Percentiles rank a stretch among this genome's conserved stretches.
These are phyloP conservation scores for Solanum pimpinellifolium DNA, from an alignment of 257 asterid genomes.

Conservation along the genomic window DNA sequence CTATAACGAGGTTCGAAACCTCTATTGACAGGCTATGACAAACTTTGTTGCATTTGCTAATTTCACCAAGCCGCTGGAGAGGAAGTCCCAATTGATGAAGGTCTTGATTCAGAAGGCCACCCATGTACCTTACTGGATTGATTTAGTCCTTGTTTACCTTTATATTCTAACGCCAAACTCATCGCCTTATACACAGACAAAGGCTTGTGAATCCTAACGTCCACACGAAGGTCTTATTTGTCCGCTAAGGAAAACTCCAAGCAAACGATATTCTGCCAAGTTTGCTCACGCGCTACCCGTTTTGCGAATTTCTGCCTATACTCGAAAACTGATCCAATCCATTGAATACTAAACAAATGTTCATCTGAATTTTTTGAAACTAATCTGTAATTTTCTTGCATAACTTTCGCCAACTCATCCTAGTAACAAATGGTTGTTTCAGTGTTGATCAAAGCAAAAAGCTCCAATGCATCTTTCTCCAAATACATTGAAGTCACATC, in stretches of 20 bases:
- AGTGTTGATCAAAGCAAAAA: neutral
- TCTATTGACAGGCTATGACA: neutral
- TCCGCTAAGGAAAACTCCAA: neutral
- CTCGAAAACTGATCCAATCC: neutral
- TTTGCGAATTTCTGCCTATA: neutral
- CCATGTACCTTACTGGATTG: neutral
- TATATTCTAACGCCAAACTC: neutral
- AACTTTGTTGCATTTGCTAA: neutral
- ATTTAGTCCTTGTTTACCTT: neutral
- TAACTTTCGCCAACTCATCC: neutral
- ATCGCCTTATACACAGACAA: neutral
- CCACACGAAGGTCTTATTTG: neutral
- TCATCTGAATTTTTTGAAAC: neutral
- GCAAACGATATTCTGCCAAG: neutral
- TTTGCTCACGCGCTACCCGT: neutral
- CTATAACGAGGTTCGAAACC: neutral
- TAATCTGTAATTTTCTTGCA: neutral
- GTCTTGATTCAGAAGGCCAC: neutral
- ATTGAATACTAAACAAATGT: neutral
- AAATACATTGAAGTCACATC: neutral
- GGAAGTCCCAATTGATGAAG: neutral
- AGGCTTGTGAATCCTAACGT: neutral
- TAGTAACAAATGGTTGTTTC: neutral
- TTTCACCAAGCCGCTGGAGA: neutral
- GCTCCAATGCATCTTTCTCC: neutral